Conservation (phyloP, 768 basidiomycete genomes). For the Phaeotremella fagi region DNA sequence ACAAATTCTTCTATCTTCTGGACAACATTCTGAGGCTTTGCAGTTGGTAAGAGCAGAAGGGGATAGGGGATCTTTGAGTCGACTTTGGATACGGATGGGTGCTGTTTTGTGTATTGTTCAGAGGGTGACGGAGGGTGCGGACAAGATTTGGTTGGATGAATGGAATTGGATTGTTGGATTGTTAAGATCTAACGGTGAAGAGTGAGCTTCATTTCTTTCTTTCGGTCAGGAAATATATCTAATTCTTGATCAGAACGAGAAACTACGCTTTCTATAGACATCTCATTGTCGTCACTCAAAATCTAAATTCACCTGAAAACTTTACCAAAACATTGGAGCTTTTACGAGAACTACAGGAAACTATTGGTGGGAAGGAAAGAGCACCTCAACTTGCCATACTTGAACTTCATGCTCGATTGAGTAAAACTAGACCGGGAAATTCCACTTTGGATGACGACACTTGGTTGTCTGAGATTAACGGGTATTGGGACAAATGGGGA, state of each 20-base stretch:
- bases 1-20: slow-evolving; percentile 27
- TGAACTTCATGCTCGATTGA: slow-evolving; percentile 22
- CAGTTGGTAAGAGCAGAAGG: slow-evolving; percentile 12
- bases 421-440: not conserved
- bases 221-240: not conserved
- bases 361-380: slow-evolving; percentile 36
- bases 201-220: slow-evolving; percentile 34
- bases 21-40: slow-evolving; percentile 13
- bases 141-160: slow-evolving; percentile 12
- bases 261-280: slow-evolving; percentile 36
- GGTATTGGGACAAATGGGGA: slow-evolving; percentile 37
- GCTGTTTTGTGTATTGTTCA: slow-evolving; percentile 13
- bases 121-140: slow-evolving; percentile 4
- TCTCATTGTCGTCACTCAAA: slow-evolving; percentile 9
- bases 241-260: slow-evolving; percentile 16
- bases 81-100: slow-evolving; percentile 23
- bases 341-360: slow-evolving; percentile 16
- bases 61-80: slow-evolving; percentile 8
- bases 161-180: slow-evolving; percentile 7
- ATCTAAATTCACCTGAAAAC: not conserved
- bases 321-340: slow-evolving; percentile 10
- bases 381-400: slow-evolving; percentile 37
- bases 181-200: slow-evolving; percentile 6
- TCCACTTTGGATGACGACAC: slow-evolving; percentile 3
- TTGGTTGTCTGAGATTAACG: slow-evolving; percentile 9